phyloP scores from a whole-genome alignment of 768 basidiomycete species.

The Dioszegia hungarica region DNA sequence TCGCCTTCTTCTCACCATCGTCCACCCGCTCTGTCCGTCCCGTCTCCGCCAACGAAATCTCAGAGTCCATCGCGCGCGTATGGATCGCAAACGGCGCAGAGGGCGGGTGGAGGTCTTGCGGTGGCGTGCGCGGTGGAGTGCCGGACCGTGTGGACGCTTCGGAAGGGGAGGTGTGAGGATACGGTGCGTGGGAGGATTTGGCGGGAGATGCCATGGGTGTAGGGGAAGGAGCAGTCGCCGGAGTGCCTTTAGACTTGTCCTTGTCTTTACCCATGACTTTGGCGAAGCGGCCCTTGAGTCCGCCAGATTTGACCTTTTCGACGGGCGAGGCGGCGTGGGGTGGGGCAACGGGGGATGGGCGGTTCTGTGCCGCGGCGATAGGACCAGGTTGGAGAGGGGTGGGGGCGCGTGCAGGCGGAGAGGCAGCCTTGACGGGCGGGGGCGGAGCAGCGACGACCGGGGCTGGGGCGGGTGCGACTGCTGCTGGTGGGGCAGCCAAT shows the following conservation, averaged over 20 bases:
- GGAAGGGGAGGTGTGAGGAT: constrained; percentile 28
- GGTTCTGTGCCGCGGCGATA: constrained; percentile 41
- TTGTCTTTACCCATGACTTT: constrained; percentile 56
- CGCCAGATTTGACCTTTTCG: constrained; percentile 47
- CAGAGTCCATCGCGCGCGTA: constrained; percentile 26
- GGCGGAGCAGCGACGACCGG: too few relatives aligned
- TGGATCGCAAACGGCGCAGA: constrained; percentile 26
- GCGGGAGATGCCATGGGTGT: background rate
- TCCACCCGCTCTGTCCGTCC: constrained; percentile 24
- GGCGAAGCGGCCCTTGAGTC: constrained; percentile 71
- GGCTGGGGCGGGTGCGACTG: background rate
- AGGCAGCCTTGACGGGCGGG: constrained; percentile 2
- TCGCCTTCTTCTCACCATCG: constrained; percentile 42
- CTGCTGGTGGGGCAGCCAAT: background rate
- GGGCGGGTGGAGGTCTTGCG: constrained; percentile 27
- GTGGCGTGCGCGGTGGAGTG: constrained; percentile 41
- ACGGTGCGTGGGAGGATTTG: background rate
- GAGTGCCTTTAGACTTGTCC: constrained; percentile 22
- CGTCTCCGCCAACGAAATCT: constrained; percentile 33
- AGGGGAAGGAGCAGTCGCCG: constrained; percentile 10
- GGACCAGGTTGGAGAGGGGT: constrained; percentile 40
- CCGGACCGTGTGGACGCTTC: constrained; percentile 38
- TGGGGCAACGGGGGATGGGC: constrained; percentile 55
- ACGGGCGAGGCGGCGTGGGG: constrained; percentile 56
- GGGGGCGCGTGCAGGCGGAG: constrained; percentile 14